Base-by-base conservation (phyloP, 1,284 basidiomycete genomes). In the Thecaphora thlaspeos region DNA sequence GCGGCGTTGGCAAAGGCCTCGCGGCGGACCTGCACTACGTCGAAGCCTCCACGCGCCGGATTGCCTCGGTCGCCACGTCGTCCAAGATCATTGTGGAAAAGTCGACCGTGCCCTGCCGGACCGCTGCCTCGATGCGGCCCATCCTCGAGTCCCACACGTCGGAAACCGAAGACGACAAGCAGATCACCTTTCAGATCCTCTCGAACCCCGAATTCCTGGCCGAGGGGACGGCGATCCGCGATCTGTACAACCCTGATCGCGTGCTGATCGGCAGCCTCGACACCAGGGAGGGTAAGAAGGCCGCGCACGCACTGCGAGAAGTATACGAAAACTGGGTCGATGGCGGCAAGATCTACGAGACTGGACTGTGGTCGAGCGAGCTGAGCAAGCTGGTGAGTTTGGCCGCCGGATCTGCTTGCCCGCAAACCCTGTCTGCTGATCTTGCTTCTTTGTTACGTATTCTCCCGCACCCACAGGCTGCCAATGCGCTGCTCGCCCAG, bases 71-170 rank as follows among this genome's bases (percentile, higher is more conserved):
- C 52, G 89, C 95, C 34, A 88, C 83, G 34, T 86, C 89, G 8
- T 89, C 86, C 79, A 98, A 98, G 83, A 98, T 99, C 75, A 94
- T 99, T 63, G 93, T 99, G 52, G 95, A 99, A 79, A 99, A 99
- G 81, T 98, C 94, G 18, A 99, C 94, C 3, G 94, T 99, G 24
- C 94, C 94, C 34, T 97, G 93, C 82, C 87, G 94, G 64, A 99
- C 94, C 10, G 94, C 94, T 56, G 90, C 95, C 79, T 94, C 92
- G 23, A 99, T 98, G 94, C 89, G 93, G 73, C 94, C 90, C 54
- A 96, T 98, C 79, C 87, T 98, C 61, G 93, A 97, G 80, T 91
- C 94, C 71, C 98, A 98, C 84, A 93, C 91, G 34, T 48, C 37
- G 51, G 60, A 53, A 40, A 54, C 62, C 4, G 48, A 53, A 9